Conservation (phyloP, 2,329 filamentous ascomycete genomes). For the Penicillium concentricum region DNA sequence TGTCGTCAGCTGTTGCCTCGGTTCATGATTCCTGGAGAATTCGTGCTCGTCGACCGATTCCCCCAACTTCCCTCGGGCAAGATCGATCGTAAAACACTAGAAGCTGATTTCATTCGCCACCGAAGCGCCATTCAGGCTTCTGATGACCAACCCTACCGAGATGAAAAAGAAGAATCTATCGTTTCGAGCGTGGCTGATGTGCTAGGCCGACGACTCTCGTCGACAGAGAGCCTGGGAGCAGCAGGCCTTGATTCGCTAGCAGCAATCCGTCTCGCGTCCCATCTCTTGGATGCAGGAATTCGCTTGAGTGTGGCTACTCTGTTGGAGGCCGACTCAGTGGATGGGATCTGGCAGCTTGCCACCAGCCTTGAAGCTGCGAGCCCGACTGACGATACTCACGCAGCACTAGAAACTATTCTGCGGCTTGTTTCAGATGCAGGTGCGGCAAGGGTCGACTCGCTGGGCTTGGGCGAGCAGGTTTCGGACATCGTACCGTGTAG, state of each 20-base stretch:
- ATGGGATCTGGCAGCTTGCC: slow-evolving; percentile 35
- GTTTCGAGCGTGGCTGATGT: slow-evolving; percentile 42
- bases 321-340: slow-evolving; percentile 55
- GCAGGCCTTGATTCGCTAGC: slow-evolving; percentile 66
- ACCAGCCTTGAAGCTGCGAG: slow-evolving; percentile 17
- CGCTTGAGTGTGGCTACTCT: slow-evolving; percentile 60
- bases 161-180: slow-evolving; percentile 36
- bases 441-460: slow-evolving; percentile 45
- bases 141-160: slow-evolving; percentile 18
- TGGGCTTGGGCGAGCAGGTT: slow-evolving; percentile 21
- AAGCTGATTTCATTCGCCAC: slow-evolving; percentile 51
- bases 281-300: slow-evolving; percentile 59
- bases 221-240: slow-evolving; percentile 49
- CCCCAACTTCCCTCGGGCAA: slow-evolving; percentile 82
- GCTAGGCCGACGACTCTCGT: slow-evolving; percentile 41
- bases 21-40: slow-evolving; percentile 79
- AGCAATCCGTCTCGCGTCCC: slow-evolving; percentile 63
- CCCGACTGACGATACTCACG: slow-evolving; percentile 21
- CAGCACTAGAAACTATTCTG: slow-evolving; percentile 15
- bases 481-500: slow-evolving; percentile 61
- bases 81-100: slow-evolving; percentile 67
- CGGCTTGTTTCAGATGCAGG: slow-evolving; percentile 25
- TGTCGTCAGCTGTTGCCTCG: slow-evolving; percentile 75
- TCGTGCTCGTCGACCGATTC: slow-evolving; percentile 63
- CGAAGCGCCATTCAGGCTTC: slow-evolving; percentile 17